These are phyloP conservation scores for Alternaria infectoria DNA, from an alignment of 2,329 filamentous ascomycete species.

Conservation along the genomic window DNA sequence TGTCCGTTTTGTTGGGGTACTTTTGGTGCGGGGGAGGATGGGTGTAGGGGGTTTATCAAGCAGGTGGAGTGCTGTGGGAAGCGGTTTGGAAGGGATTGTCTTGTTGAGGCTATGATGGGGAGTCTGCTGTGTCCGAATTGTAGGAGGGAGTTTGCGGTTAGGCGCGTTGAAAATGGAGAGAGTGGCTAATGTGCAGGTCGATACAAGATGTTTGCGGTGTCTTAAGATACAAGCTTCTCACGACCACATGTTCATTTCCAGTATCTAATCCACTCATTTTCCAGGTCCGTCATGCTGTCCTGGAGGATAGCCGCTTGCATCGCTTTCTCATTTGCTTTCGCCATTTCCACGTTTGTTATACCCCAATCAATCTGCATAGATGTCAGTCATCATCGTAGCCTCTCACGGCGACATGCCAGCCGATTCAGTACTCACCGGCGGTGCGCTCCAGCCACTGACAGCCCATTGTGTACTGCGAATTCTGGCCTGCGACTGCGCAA, in stretches of 20 bases:
- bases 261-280: slow-evolving; percentile 20
- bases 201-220: neutral
- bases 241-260: slow-evolving; percentile 1
- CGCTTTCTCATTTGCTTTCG: slow-evolving; percentile 11
- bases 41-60: neutral
- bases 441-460: slow-evolving; percentile 2
- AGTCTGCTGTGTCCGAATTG: neutral
- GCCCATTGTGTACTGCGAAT: neutral
- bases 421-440: slow-evolving; percentile 6
- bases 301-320: slow-evolving; percentile 20
- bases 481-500: slow-evolving; percentile 11
- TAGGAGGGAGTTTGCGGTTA: neutral
- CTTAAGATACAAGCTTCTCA: neutral
- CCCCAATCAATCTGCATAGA: slow-evolving; percentile 13
- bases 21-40: neutral
- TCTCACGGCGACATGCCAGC: neutral
- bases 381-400: neutral
- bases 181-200: accelerated
- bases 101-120: neutral
- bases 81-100: neutral
- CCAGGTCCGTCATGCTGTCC: slow-evolving; percentile 17
- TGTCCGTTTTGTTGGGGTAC: neutral
- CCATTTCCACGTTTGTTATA: slow-evolving; percentile 14
- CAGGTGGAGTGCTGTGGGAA: neutral
- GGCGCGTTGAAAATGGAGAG: neutral